These are phyloP conservation scores for Cyclotella baltica DNA, from an alignment of 108 stramenopile genomes.

Conservation along the genomic window DNA sequence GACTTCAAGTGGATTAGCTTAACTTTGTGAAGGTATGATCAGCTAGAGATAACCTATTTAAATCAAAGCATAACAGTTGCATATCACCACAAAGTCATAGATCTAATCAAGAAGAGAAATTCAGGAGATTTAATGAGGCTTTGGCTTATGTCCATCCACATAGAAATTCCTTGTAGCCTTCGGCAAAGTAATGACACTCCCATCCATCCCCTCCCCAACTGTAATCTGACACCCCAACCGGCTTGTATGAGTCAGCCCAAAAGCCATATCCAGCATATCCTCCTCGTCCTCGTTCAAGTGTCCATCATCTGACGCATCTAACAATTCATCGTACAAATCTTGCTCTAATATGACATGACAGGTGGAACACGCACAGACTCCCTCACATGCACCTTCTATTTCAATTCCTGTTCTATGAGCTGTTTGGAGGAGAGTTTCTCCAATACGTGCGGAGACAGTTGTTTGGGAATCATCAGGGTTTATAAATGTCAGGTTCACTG, in stretches of 20 bases:
- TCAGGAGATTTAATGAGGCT: conserved; percentile 80
- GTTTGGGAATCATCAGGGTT: conserved; percentile 61
- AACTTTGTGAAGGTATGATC: no score
- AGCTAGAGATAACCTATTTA: no score
- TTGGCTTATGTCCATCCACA: conserved; percentile 98
- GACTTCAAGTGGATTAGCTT: not conserved
- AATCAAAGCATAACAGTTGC: no score
- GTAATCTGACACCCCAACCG: conserved; percentile 96
- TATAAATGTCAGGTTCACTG: conserved; percentile 67
- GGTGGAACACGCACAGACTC: conserved; percentile 96
- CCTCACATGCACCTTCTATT: conserved; percentile 98
- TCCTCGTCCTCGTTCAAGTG: conserved; percentile 88
- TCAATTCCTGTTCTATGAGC: conserved; percentile 86
- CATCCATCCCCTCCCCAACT: conserved; percentile 89
- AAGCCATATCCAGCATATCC: conserved; percentile 99
- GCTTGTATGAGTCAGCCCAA: conserved; percentile 92
- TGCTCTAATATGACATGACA: conserved; percentile 94
- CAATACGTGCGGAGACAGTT: conserved; percentile 64
- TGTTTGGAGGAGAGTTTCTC: conserved; percentile 82
- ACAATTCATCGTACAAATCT: conserved; percentile 82
- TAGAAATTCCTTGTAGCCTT: conserved; percentile 96
- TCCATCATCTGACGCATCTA: conserved; percentile 66
- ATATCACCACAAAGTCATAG: no score
- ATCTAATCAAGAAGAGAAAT: not conserved
- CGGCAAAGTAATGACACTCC: conserved; percentile 91